Conservation (phyloP, 345 rosid genomes). For the Mallotus nudiflorus region DNA sequence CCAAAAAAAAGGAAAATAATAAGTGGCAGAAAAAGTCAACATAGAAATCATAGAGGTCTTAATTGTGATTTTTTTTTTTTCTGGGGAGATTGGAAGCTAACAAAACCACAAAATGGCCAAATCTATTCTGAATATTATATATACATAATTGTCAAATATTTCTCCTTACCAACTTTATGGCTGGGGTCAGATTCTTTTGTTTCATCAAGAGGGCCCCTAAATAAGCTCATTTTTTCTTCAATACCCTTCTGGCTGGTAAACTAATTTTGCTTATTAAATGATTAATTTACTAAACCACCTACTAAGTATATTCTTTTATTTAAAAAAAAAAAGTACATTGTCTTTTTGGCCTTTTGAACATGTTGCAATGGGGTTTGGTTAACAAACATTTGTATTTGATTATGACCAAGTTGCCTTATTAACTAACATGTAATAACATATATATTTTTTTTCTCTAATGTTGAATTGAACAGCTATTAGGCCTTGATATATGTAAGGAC, state of each 20-base stretch:
- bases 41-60: background rate
- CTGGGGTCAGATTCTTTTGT: background rate
- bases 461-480: slow-evolving; percentile 54
- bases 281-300: background rate
- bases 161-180: slow-evolving; percentile 10
- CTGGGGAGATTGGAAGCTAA: background rate
- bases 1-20: background rate
- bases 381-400: background rate
- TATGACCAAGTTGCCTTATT: background rate
- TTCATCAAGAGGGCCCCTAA: background rate
- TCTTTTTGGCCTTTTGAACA: too few species aligned
- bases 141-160: background rate
- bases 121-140: background rate
- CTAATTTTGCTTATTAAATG: background rate
- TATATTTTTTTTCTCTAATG: background rate
- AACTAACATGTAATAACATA: background rate
- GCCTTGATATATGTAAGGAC: slow-evolving; percentile 85
- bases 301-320: background rate
- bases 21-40: background rate
- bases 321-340: background rate
- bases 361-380: background rate
- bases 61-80: background rate
- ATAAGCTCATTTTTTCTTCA: background rate
- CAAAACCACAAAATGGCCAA: background rate
- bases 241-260: slow-evolving; percentile 5